phyloP scores from a whole-genome alignment of 257 asterid genomes.

The Nicotiana sylvestris region DNA sequence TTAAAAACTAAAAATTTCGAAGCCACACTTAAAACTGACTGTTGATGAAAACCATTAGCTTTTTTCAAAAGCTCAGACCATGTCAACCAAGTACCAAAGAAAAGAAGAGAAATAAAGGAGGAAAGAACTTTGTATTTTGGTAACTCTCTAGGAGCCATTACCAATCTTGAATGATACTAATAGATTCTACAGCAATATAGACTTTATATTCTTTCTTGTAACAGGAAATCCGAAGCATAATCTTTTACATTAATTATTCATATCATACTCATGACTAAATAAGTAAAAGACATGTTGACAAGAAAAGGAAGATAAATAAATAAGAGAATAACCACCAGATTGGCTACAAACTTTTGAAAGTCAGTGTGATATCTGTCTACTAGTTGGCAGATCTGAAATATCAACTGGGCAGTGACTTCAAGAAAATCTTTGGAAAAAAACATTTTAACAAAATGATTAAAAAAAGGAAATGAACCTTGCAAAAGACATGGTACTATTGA shows the following conservation, averaged over 20 bases:
- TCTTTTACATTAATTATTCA: background rate
- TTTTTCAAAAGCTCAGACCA: background rate
- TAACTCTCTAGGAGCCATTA: conserved; percentile 19
- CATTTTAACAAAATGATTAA: background rate
- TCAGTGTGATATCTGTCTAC: background rate
- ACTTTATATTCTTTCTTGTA: background rate
- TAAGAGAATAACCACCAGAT: background rate
- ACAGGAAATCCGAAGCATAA: background rate
- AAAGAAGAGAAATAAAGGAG: conserved; percentile 1
- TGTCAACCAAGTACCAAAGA: background rate
- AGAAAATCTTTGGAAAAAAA: background rate
- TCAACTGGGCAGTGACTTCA: background rate
- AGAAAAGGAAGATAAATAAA: background rate
- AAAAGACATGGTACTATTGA: background rate
- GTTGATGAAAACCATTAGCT: background rate
- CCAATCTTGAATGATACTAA: conserved; percentile 17
- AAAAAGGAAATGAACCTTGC: background rate
- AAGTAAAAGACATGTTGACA: background rate
- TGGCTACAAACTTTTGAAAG: background rate
- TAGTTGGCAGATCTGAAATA: background rate
- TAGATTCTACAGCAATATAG: conserved; percentile 15
- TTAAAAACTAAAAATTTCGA: background rate
- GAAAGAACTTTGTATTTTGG: conserved; percentile 8
- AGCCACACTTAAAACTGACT: background rate
- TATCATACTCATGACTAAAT: background rate